Conservation (phyloP, 2,329 filamentous ascomycete species). For the Alternaria sp. region DNA sequence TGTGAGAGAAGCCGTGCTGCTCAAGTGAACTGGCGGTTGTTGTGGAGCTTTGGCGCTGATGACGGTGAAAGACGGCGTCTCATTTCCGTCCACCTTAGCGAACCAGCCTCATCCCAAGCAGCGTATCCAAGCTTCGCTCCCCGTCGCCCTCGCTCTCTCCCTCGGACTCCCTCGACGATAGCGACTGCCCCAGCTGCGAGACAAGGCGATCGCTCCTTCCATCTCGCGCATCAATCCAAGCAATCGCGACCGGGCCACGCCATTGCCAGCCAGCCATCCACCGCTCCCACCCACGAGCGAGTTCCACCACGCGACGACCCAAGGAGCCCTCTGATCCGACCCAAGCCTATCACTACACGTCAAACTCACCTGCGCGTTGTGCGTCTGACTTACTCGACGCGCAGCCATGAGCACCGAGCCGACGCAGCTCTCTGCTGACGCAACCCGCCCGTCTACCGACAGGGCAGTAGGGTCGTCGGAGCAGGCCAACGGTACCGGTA, state of each 20-base stretch:
- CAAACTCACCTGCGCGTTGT: slow-evolving; percentile 19
- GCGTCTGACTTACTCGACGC: slow-evolving; percentile 27
- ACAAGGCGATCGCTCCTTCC: slow-evolving; percentile 36
- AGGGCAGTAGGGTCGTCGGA: slow-evolving; percentile 36
- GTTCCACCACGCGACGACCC: slow-evolving; percentile 20
- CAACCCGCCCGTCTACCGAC: slow-evolving; percentile 38
- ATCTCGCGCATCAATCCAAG: slow-evolving; percentile 35
- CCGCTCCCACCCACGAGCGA: slow-evolving; percentile 23
- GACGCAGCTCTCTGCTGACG: slow-evolving; percentile 37
- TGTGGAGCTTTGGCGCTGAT: slow-evolving; percentile 36
- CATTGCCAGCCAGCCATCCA: slow-evolving; percentile 27
- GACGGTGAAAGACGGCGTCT: slow-evolving; percentile 43
- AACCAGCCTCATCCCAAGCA: slow-evolving; percentile 47
- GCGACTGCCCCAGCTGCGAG: slow-evolving; percentile 28
- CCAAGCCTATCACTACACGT: slow-evolving; percentile 24
- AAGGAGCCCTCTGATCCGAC: slow-evolving; percentile 9
- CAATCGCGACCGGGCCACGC: slow-evolving; percentile 31
- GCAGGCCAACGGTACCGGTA: slow-evolving; percentile 48
- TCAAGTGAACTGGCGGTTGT: slow-evolving; percentile 20
- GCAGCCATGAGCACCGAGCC: slow-evolving; percentile 50
- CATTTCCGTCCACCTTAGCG: slow-evolving; percentile 49
- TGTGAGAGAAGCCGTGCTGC: slow-evolving; percentile 11
- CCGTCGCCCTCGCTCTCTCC: slow-evolving; percentile 32
- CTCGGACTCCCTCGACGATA: slow-evolving; percentile 30
- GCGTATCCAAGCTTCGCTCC: slow-evolving; percentile 33